Conservation (phyloP, 306 rosid species). For the Macrotyloma uniflorum region DNA sequence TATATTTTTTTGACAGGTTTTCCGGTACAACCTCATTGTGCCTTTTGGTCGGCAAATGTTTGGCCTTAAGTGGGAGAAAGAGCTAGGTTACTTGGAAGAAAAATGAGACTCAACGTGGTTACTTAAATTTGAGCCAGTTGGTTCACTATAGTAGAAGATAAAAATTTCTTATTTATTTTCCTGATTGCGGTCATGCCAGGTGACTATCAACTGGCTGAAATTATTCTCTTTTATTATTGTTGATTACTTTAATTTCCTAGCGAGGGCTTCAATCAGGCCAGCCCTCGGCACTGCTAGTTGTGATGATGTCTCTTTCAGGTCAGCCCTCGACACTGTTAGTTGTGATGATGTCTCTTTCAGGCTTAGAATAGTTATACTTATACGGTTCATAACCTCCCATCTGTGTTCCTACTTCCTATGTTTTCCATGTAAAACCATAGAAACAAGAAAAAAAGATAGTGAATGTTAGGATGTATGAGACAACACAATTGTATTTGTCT, state of each 20-base stretch:
- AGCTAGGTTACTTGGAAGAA: conserved; percentile 67
- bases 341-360: conserved; percentile 7
- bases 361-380: background rate
- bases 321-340: background rate
- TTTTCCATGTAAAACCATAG: background rate
- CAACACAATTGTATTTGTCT: background rate
- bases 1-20: conserved; percentile 59
- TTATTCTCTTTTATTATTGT: conserved; percentile 2
- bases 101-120: conserved; percentile 20
- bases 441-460: background rate
- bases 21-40: conserved; percentile 80
- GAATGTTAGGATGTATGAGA: background rate
- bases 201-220: background rate
- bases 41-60: conserved; percentile 91
- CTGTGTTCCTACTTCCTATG: background rate
- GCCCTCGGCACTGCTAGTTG: background rate
- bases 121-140: background rate
- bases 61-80: conserved; percentile 90
- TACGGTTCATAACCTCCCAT: conserved; percentile 5
- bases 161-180: background rate
- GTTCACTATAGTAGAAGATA: conserved; percentile 3
- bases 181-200: background rate
- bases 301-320: conserved; percentile 8
- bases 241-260: conserved; percentile 14
- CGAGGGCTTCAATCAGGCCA: background rate